Evolutionary conservation across 1,284 basidiomycete species (phyloP), one percentile per base, ranked within the genome.

Genomic region (Ustilago curta): DNA sequence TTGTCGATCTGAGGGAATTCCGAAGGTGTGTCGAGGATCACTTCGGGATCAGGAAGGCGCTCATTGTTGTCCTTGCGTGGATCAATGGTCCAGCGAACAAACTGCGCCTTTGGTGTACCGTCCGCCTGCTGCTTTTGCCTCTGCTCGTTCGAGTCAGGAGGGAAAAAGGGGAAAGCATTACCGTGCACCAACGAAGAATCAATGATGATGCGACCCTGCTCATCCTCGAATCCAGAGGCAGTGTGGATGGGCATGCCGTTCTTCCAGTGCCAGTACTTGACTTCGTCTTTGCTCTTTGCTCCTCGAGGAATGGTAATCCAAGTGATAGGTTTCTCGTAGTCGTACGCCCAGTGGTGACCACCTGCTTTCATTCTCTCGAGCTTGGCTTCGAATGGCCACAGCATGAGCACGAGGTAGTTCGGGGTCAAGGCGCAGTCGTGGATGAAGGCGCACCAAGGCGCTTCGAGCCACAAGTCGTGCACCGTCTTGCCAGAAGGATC

Each of bases 1-100:
- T 67, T 67, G 65, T 67, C 65, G 42, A 67, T 67, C 53, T 67
- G 65, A n/a, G 65, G 65, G 59, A 67, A 67, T 40, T 67, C 65
- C 48, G 65, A 67, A n/a, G 65, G 65, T 1, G 59, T 61, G 58
- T 67, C 65, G 43, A 67, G 65, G 27, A 67, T 47, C 29, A 67
- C 65, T 29, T 67, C 53, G 7, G 65, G 65, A n/a, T 60, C 59
- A 3, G 65, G 65, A 7, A 67, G 53, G 11, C 35, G 50, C 53
- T 61, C 58, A 32, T 60, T 61, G 49, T 40, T 35, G 45, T 67
- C 65, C n/a, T 60, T 60, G 58, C 65, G 57, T 12, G 65, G 65
- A 43, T 67, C 65, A 43, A 67, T 61, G 39, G 65, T 67, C 65
- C 65, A 67, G 29, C 65, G 65, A 8, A 67, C 57, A 27, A 67